Conservation (phyloP, 345 rosid genomes). For the Bruguiera gymnorhiza region DNA sequence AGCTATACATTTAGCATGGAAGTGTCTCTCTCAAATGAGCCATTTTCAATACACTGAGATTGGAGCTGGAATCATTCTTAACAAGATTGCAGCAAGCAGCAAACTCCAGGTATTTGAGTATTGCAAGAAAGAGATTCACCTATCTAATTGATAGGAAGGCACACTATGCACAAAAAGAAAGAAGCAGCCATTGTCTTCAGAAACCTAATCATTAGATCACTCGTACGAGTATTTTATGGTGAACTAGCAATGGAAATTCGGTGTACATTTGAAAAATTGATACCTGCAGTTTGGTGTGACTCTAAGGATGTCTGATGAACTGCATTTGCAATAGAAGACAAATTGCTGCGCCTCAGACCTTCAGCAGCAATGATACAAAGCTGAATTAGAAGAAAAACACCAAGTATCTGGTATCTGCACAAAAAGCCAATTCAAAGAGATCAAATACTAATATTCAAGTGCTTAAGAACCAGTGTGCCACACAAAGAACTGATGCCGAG, state of each 20-base stretch:
- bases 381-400: slow-evolving; percentile 87
- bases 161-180: background rate
- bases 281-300: slow-evolving; percentile 61
- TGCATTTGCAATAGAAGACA: slow-evolving; percentile 80
- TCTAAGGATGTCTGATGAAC: slow-evolving; percentile 64
- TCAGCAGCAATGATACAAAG: slow-evolving; percentile 89
- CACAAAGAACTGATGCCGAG: background rate
- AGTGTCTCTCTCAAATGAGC: background rate
- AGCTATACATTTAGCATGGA: background rate
- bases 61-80: too few species aligned
- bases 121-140: too few species aligned
- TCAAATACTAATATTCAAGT: background rate
- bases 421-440: slow-evolving; percentile 19
- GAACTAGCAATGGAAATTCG: slow-evolving; percentile 4
- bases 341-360: slow-evolving; percentile 71
- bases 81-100: too few species aligned
- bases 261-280: slow-evolving; percentile 1
- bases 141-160: background rate
- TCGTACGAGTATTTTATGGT: background rate
- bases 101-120: too few species aligned
- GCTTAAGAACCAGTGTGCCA: background rate
- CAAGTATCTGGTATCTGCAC: slow-evolving; percentile 83
- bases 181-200: background rate
- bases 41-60: too few species aligned
- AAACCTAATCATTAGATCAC: slow-evolving; percentile 1